Evolutionary conservation across 257 asterid genomes (phyloP), one percentile per base, ranked within the genome.

Genomic region (Nicotiana tabacum): DNA sequence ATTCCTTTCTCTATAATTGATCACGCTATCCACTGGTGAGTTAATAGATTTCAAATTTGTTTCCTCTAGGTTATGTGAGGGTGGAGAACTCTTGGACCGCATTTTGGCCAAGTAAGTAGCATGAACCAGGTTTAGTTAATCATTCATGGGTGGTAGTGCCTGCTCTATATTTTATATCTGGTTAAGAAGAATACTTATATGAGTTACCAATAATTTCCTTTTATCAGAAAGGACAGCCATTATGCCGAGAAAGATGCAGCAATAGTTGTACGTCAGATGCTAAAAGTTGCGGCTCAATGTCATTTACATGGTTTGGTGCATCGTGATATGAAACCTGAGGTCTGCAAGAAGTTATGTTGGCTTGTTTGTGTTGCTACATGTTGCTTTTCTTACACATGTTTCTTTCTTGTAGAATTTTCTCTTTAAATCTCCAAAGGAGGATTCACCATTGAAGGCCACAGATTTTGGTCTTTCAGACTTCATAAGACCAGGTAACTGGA

Each of bases 261-360:
- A 58, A 87, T 91, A 83, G 89, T 93, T 69, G 98, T 92, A 6
- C 67, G 97, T 65, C 98, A 93, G 85, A 93, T 93, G 98, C 92
- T 93, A 15, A 93, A 93, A 87, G 98, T 93, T 83, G 97, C 98
- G n/a, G 98, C 95, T 6, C 93, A 93, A 85, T 93, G 98, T 89
- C 98, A 93, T 85, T 90, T 93, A 86, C 94, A 93, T 58, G 97
- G 98, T 77, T 88, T 92, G 84, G 98, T 93, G 82, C 98, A 93
- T 89, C 98, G 98, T 57, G 98, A 93, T 85, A 91, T 93, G 98
- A 93, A 93, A 84, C 98, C 98, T 5, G 98, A 93, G 96, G 97
- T 93, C 86, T 48, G 85, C 79, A 82, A 69, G 60, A 82, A 70
- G 53, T 70, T 48, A 43, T 72, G 46, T 48, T 13, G 66, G 24